Conservation (phyloP, 129 eudicot species). For the Artemisia tridentata region DNA sequence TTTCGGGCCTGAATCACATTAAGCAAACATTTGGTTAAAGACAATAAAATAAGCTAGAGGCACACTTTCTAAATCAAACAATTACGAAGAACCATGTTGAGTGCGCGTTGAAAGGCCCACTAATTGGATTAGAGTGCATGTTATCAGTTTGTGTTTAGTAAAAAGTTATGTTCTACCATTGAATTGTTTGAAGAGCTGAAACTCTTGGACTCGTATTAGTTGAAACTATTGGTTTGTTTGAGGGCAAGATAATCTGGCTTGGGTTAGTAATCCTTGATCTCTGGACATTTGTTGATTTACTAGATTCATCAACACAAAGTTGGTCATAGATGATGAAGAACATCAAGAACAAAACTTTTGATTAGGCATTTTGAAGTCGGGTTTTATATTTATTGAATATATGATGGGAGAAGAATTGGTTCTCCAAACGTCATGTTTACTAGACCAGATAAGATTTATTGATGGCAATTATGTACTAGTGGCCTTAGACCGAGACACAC, state of each 20-base stretch:
- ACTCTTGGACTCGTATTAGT: not conserved
- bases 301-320: not conserved
- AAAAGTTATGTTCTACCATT: not conserved
- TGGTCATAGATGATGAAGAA: not conserved
- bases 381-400: not conserved
- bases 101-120: not conserved
- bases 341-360: not conserved
- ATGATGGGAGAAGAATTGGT: no score
- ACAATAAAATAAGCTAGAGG: not conserved
- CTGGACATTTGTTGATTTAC: not conserved
- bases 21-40: not conserved
- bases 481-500: not conserved
- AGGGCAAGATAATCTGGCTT: not conserved
- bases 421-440: no score
- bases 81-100: not conserved
- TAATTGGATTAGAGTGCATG: not conserved
- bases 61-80: not conserved
- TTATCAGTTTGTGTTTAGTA: not conserved
- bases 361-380: not conserved
- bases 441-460: no score
- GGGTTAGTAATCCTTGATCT: not conserved
- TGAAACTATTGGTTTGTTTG: not conserved
- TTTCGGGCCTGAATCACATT: conserved; percentile 65
- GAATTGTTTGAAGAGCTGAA: not conserved
- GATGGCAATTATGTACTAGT: no score